Percentiles rank a stretch among this genome's conserved stretches.
Conservation (phyloP, 2,329 filamentous ascomycete genomes). For the Lasiodiplodia theobromae region DNA sequence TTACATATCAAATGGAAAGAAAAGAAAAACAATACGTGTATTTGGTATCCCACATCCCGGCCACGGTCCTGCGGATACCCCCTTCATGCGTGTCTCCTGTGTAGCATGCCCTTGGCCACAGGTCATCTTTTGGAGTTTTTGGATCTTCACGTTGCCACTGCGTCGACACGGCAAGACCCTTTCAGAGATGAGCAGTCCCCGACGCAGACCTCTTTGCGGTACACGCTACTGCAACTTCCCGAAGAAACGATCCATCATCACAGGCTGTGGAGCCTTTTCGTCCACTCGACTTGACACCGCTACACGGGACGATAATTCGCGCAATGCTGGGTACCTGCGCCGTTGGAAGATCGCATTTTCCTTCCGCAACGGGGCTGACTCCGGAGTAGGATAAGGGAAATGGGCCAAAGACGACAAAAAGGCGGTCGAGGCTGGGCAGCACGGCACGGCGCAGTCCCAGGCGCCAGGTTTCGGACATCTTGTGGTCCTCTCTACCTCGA, state of each 20-base stretch:
- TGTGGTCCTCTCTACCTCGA: background rate
- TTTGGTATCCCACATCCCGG: slow-evolving; percentile 17
- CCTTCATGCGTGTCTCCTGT: background rate
- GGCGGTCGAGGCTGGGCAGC: background rate
- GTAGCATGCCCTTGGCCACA: background rate
- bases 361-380: slow-evolving; percentile 16
- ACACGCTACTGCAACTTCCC: background rate
- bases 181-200: background rate
- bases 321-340: background rate
- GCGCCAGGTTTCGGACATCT: background rate
- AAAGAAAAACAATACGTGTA: slow-evolving; percentile 26
- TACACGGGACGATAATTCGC: slow-evolving; percentile 10
- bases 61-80: background rate
- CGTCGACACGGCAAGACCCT: background rate
- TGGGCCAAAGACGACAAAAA: background rate
- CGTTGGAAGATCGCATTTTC: background rate
- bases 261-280: background rate
- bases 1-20: slow-evolving; percentile 24
- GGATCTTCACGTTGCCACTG: background rate
- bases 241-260: background rate
- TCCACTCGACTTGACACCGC: background rate
- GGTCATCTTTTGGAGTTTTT: background rate
- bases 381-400: background rate
- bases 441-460: background rate
- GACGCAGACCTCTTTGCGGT: slow-evolving; percentile 12